Conservation (phyloP, 2,329 filamentous ascomycete genomes). For the Beauveria varroae region DNA sequence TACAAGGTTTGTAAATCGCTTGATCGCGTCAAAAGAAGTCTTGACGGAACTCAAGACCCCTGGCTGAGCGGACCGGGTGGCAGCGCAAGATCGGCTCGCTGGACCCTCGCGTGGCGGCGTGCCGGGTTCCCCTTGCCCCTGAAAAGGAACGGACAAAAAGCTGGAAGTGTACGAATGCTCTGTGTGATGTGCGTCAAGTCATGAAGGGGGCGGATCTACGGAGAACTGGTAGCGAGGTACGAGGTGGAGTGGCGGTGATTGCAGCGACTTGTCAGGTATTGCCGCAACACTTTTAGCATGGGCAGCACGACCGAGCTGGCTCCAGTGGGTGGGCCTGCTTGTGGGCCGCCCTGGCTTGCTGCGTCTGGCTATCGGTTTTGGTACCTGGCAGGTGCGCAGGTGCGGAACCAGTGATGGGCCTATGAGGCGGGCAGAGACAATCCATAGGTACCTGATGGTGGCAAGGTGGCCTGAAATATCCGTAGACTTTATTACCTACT, state of each 20-base stretch:
- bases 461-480: too few relatives aligned
- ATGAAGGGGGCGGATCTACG: too few relatives aligned
- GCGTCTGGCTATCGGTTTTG: neutral
- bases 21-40: neutral
- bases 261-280: neutral
- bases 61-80: neutral
- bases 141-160: neutral
- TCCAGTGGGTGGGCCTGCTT: neutral
- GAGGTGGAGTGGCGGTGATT: neutral
- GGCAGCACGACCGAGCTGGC: too few relatives aligned
- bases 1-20: neutral
- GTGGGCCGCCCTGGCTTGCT: neutral
- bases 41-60: neutral
- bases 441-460: too few relatives aligned
- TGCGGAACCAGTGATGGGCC: neutral
- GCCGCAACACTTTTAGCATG: neutral
- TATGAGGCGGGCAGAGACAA: neutral
- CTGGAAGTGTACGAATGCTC: neutral
- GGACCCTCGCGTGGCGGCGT: neutral
- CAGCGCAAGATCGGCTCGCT: neutral
- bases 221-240: neutral
- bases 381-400: conserved; percentile 1
- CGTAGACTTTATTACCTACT: too few relatives aligned
- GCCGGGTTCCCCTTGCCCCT: neutral
- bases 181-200: neutral